These are phyloP conservation scores for Triticum aestivum DNA, from an alignment of 176 grass and related monocot species.

Conservation along the genomic window IWGSC_CS_RefSeq_v2.1 NC_057797.1:206602550-206603049, in stretches of 20 bases:
- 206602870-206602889: constrained; percentile 26
- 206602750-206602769: constrained; percentile 32
- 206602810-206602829: background rate
- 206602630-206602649: background rate
- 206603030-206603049: background rate
- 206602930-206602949: background rate
- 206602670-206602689: background rate
- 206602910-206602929: background rate
- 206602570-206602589: constrained; percentile 2
- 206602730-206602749: constrained; percentile 13
- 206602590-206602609: constrained; percentile 2
- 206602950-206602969: constrained; percentile 16
- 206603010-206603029: background rate
- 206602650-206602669: too few relatives aligned
- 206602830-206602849: background rate
- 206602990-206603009: background rate
- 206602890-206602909: constrained; percentile 25
- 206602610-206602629: background rate
- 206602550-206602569: background rate
- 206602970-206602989: constrained; percentile 25
- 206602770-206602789: background rate
- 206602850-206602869: background rate
- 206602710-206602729: constrained; percentile 7
- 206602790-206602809: background rate
- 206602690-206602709: background rate